Percentiles rank a stretch among this genome's conserved stretches.
These are phyloP conservation scores for Podospora pseudopauciseta DNA, from an alignment of 495 filamentous ascomycete species.

Conservation along the genomic window DNA sequence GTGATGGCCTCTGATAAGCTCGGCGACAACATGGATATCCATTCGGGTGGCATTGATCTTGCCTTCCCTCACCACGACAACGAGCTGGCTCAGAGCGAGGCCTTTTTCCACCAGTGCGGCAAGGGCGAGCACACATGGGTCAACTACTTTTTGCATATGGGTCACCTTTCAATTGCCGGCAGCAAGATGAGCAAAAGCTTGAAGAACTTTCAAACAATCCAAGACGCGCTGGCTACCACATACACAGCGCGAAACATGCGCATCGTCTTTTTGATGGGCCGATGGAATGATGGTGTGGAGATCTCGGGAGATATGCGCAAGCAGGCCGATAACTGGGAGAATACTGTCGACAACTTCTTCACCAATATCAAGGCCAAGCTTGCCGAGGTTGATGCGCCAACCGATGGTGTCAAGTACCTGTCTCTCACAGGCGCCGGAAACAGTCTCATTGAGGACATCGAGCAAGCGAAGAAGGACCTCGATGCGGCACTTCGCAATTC, in stretches of 20 bases:
- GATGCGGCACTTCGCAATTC: conserved; percentile 74
- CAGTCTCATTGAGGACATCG: conserved; percentile 45
- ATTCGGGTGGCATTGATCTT: conserved; percentile 90
- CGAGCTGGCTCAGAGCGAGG: conserved; percentile 90
- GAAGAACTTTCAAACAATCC: conserved; percentile 94
- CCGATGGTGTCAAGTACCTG: conserved; percentile 47
- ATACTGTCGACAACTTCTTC: conserved; percentile 87
- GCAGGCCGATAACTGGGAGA: conserved; percentile 73
- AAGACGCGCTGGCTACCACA: conserved; percentile 68
- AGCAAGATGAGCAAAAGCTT: conserved; percentile 66
- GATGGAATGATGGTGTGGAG: conserved; percentile 89
- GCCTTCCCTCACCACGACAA: conserved; percentile 97
- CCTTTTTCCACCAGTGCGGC: conserved; percentile 61
- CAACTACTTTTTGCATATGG: conserved; percentile 96
- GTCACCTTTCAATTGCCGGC: conserved; percentile 83
- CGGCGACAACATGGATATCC: conserved; percentile 81
- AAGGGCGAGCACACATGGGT: conserved; percentile 71
- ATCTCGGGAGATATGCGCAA: conserved; percentile 79
- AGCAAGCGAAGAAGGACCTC: conserved; percentile 61
- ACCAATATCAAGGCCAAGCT: conserved; percentile 65
- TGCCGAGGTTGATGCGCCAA: conserved; percentile 37
- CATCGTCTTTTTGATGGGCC: conserved; percentile 81
- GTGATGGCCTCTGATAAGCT: conserved; percentile 90
- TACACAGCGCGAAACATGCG: conserved; percentile 80
- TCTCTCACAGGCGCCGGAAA: conserved; percentile 32